Evolutionary conservation across 1,284 basidiomycete species (phyloP), one percentile per base, ranked within the genome.

Genomic region (Ceratobasidium sp.): DNA sequence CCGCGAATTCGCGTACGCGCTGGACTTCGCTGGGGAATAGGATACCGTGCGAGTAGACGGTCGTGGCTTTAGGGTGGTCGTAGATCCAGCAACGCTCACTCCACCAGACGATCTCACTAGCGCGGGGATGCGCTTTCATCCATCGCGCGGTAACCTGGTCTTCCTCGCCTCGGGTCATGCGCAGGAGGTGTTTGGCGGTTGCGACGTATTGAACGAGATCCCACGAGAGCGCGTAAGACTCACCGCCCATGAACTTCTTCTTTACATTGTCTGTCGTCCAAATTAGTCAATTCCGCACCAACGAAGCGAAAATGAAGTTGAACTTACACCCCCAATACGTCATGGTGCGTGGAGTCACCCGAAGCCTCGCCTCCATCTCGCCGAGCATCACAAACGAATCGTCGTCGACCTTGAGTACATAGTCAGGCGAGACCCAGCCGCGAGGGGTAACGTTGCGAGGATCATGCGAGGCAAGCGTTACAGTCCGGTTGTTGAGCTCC

Each of bases 11-110:
- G 62, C 86, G 89, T 57, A 96, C 86, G 52, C 91, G 87, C 59
- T 87, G 86, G 41, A 90, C 92, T 80, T 96, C 91, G 32, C 95
- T 93, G 0, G 97, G 97, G 83, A 96, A 98, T 21, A 98, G 82
- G 84, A 94, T 98, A 0, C 97, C 97, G 82, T 98, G 96, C 2
- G 95, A 90, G 80, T 98, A 98, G 88, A 95, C 93, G 23, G 96
- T 98, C 63, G 92, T 91, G 3, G 92, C 89, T 64, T 95, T 92
- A 0, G 97, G 97, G 82, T 98, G 96, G 81, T 99, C 96, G 82
- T 99, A 98, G 77, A 99, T 95, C 94, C 95, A 98, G 81, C 96
- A 98, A 32, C 91, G 88, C 80, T 99, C 96, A 77, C 93, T 91
- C 38, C 87, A 87, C 95, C 95, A 98, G 69, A 94, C 87, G 50